Evolutionary conservation across 352 stramenopile species (phyloP), one percentile per base, ranked within the genome.

Genomic region (Hyaloperonospora arabidopsidis): DNA sequence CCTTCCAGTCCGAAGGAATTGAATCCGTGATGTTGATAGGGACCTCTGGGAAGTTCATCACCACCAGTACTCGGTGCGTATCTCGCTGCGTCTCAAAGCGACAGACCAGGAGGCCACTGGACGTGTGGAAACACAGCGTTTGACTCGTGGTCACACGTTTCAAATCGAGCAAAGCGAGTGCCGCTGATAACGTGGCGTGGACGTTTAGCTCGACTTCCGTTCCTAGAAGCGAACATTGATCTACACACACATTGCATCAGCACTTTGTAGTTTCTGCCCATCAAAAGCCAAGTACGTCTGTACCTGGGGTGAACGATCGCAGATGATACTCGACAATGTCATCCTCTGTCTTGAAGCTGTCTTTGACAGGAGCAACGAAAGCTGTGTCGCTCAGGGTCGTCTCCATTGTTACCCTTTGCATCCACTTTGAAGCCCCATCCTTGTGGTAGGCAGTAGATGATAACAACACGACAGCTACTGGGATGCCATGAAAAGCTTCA

Each of bases 371-470:
- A 14, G 67, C 84, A 52, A 90, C 60, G 67, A 89, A 98, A 12
- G 89, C 90, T 14, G 93, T 98, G 64, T 97, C 87, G 29, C 79
- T 89, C 19, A 97, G 58, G 57, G 97, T 97, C 54, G 96, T 96
- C 64, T 98, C 87, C 46, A 74, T 75, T 19, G 85, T 90, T 18
- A 97, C 84, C 4, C 25, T 4, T 8, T 32, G 25, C 25, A 32
- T 32, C 25, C 25, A 32, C 4, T 32, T 8, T 8, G 57, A 43
- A 6, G 60, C 70, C 0, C 15, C 45, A 0, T 49, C 0, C 8
- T 74, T 70, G 41, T 69, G 60, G 53, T 72, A 88, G 39, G 49
- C 51, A 39, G 53, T 6, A 8, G 51, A 25, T 0, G 67, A 50
- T 46, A 86, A 54, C 15, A 97, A 47, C 25, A 96, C 89, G 14